phyloP scores from a whole-genome alignment of 169 alveolate genomes.

The Eimeria tenella region DNA sequence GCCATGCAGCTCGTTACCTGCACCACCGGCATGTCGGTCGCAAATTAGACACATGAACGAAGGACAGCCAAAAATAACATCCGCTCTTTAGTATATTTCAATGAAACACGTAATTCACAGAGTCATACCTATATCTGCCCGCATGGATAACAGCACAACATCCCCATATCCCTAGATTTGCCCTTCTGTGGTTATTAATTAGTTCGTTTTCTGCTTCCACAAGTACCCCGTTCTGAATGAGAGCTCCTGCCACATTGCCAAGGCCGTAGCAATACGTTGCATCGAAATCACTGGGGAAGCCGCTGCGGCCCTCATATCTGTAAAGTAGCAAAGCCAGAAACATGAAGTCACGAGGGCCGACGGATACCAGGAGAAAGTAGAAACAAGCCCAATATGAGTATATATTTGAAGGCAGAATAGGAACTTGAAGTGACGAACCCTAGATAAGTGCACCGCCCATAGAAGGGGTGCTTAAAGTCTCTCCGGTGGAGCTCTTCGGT shows the following conservation, averaged over 20 bases:
- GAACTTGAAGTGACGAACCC: constrained; percentile 84
- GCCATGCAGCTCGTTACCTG: constrained; percentile 76
- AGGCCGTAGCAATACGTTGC: constrained; percentile 98
- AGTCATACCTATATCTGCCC: neutral
- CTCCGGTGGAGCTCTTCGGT: constrained; percentile 81
- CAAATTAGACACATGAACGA: neutral
- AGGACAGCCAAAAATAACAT: neutral
- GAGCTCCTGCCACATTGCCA: constrained; percentile 96
- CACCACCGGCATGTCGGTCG: neutral
- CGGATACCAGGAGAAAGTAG: neutral
- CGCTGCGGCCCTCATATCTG: constrained; percentile 98
- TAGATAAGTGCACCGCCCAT: constrained; percentile 93
- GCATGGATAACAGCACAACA: neutral
- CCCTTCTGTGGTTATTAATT: no score
- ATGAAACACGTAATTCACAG: neutral
- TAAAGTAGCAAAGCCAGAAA: neutral
- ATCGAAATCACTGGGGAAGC: constrained; percentile 98
- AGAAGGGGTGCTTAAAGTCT: constrained; percentile 76
- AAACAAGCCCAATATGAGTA: neutral
- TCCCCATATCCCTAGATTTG: no score
- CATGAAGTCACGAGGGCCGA: neutral
- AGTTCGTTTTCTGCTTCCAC: neutral
- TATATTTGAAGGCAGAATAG: neutral
- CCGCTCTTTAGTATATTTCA: neutral
- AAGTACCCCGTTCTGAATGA: constrained; percentile 90